Evolutionary conservation across 179 eudicot genomes (phyloP).

Genomic region (Dionaea muscipula): DNA sequence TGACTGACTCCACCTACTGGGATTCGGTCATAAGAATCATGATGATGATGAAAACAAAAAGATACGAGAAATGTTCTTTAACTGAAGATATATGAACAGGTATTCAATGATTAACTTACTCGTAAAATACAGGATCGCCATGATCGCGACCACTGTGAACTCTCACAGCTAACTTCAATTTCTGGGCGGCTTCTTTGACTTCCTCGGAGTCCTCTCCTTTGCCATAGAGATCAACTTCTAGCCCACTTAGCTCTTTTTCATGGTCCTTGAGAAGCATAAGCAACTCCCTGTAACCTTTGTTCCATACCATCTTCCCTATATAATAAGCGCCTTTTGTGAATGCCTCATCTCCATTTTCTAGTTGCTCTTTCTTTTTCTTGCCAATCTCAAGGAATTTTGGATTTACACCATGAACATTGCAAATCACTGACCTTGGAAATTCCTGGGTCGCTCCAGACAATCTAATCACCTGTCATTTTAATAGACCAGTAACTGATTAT

Average conservation of each 20-base stretch:
- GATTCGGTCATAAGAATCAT: too few species aligned
- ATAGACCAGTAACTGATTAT: conserved; percentile 3
- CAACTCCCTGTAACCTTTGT: conserved; percentile 82
- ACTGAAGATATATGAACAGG: too few species aligned
- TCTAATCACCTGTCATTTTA: conserved; percentile 71
- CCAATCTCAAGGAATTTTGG: conserved; percentile 90
- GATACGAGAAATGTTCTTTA: too few species aligned
- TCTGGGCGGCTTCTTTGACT: conserved; percentile 55
- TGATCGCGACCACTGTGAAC: conserved; percentile 95
- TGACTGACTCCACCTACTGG: too few species aligned
- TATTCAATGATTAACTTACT: conserved; percentile 39
- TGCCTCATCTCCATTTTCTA: conserved; percentile 27
- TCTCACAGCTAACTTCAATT: conserved; percentile 43
- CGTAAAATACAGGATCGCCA: conserved; percentile 81
- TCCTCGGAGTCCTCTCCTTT: conserved; percentile 77
- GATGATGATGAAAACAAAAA: too few species aligned
- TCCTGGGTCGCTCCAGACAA: conserved; percentile 94
- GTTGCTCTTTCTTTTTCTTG: conserved; percentile 50
- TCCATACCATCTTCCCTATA: conserved; percentile 96
- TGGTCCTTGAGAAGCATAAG: conserved; percentile 59
- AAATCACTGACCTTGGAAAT: conserved; percentile 72
- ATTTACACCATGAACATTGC: conserved; percentile 97
- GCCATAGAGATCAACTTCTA: conserved; percentile 78
- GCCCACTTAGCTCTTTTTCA: conserved; percentile 55
- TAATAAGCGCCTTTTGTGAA: conserved; percentile 84